Base-by-base conservation (phyloP, 1,139 yeast species). In the Suhomyces bokatorum region DNA sequence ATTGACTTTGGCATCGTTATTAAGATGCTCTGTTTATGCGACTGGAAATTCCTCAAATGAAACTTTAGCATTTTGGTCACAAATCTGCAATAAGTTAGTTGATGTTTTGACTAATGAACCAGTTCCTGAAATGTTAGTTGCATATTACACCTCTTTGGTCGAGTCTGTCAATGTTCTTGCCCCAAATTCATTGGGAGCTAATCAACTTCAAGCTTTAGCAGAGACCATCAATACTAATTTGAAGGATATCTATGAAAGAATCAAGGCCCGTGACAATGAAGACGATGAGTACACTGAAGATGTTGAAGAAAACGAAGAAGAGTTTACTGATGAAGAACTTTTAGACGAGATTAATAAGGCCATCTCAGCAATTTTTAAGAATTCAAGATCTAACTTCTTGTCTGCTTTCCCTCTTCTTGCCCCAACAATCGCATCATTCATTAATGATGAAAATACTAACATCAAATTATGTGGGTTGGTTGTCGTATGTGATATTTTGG, bases 281-380 rank as follows among this genome's bases (percentile, higher is more conserved):
- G 91, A 85, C 55, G 90, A 85, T 56, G 93, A 83, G 55, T 85
- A 80, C 57, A 78, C 82, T 35, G 91, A 85, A 60, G 91, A 84
- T 48, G 77, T 80, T 22, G 86, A 80, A 50, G 96, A 88, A 46
- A 87, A 82, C 46, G 95, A 86, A 45, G 90, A 85, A 41, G 97
- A 87, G 57, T 88, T 80, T 59, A 86, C 96, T 1, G 97, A 91
- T 62, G 97, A 89, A 59, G 96, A 89, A 58, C 72, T 91, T 43
- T 69, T 88, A 48, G 95, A 89, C 57, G 97, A 91, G 62, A 82
- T 90, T 52, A 86, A 85, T 64, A 87, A 86, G 62, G 84, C 87
- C 1, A 65, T 93, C 32, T 77, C 86, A n/a, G 77, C 87, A 1
- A 73, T 90, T 14, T 86, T 93, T 75, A 85, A 81, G 64, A 77